These are phyloP conservation scores for Tephrocybe sp. DNA, from an alignment of 768 basidiomycete species.

Conservation along the genomic window DNA sequence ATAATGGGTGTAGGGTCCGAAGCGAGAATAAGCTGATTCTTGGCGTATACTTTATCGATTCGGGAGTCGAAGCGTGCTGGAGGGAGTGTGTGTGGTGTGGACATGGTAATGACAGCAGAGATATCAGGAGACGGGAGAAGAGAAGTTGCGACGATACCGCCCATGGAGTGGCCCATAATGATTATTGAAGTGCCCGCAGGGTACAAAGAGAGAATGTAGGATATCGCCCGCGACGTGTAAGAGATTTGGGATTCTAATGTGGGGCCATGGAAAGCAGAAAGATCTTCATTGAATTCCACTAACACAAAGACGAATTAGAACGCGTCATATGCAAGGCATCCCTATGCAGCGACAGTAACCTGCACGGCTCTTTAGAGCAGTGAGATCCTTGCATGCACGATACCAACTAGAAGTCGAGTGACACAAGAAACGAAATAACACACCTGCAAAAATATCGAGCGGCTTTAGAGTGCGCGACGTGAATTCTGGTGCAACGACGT, in stretches of 20 bases:
- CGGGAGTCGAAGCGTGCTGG: constrained; percentile 86
- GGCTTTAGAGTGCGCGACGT: constrained; percentile 45
- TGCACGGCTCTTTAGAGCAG: too few relatives aligned
- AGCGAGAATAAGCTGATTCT: constrained; percentile 39
- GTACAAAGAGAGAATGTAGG: constrained; percentile 81
- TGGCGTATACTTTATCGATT: constrained; percentile 72
- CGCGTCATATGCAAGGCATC: too few relatives aligned
- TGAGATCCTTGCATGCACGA: too few relatives aligned
- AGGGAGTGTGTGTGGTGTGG: constrained; percentile 85
- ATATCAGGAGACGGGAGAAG: constrained; percentile 69
- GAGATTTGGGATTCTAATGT: constrained; percentile 81
- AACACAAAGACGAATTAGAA: constrained; percentile 10
- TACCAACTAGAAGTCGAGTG: not conserved
- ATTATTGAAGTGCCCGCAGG: constrained; percentile 61
- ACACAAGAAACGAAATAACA: constrained; percentile 18
- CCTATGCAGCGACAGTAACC: too few relatives aligned
- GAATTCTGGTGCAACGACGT: constrained; percentile 55
- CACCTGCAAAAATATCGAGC: constrained; percentile 88
- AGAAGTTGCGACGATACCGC: constrained; percentile 85
- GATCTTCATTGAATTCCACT: constrained; percentile 98
- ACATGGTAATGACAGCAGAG: constrained; percentile 91
- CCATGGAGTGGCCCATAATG: constrained; percentile 96
- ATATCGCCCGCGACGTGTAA: constrained; percentile 71
- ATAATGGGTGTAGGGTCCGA: constrained; percentile 65
- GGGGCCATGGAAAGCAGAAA: constrained; percentile 91